Base-by-base conservation (phyloP, 2,329 filamentous ascomycete species). In the Furcasterigmium sp. region DNA sequence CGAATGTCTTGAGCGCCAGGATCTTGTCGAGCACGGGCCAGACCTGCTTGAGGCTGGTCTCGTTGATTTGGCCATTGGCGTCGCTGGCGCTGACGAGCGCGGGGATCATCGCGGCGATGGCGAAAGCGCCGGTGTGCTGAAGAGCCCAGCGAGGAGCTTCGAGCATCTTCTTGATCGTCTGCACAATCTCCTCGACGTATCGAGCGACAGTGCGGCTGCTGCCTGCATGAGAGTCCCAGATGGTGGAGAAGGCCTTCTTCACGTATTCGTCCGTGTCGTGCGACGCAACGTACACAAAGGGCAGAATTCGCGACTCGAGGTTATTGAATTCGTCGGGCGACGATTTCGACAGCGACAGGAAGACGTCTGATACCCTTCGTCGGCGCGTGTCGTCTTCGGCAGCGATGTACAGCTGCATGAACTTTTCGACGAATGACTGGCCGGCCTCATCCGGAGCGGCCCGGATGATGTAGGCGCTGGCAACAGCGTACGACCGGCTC, bases 141-240 rank as follows among this genome's bases (percentile, higher is more conserved):
- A 97, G 78, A 3, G 83, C 82, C 93, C 93, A 98, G 55, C 88
- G 87, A 2, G 87, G 78, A 2, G 87, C 90, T 26, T 87, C 83
- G 8, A 97, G 70, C 42, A 88, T 78, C 28, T 74, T 70, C 28
- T 79, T 72, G 2, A 83, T 78, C 2, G 97, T 72, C 1, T 64
- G 66, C 4, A 86, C 73, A 52, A 97, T 95, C 63, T 98, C 93
- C 29, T 75, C 75, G 7, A 95, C 75, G 58, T 95, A 95, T 2
- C 95, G 77, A 37, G 85, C 77, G 5, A 95, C 87, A 0, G 87
- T 85, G 23, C 91, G 81, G 25, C 78, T 82, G 36, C 89, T 91
- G 39, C 91, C 91, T 1, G 94, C 91, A 56, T 95, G 91, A 53
- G 95, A 87, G 39, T 80, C 78, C 93, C 93, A 98, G 0, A 90